Base-by-base conservation (phyloP, 2,329 filamentous ascomycete species). In the Arthrobotrys pseudoclavata region DNA sequence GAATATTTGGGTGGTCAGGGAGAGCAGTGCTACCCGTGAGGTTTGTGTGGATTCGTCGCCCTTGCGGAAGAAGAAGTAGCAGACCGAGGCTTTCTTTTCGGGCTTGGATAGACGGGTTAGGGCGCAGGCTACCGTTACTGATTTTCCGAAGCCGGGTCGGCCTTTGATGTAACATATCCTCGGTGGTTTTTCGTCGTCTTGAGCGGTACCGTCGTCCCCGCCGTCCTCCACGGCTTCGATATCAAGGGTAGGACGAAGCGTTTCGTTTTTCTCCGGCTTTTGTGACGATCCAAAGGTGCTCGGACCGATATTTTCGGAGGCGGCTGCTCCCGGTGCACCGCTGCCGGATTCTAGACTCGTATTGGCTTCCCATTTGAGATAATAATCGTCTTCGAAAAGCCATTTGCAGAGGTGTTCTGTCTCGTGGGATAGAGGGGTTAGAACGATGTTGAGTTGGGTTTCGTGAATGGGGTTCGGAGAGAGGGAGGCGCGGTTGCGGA, bases 1-100 rank as follows among this genome's bases (percentile, higher is more conserved):
- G 47, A 77, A 77, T 22, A 77, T 48, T 53, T 77, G 74, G 18
- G 37, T 45, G 3, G 74, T 45, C 0, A 77, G 15, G 0, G 74
- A 77, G n/a, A 45, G 3, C 2, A 77, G 47, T 3, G 74, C 74
- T 22, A 67, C 50, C 26, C 67, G 42, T 10, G 74, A 22, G 3
- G 40, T 68, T 24, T 77, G 67, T 9, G 74, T 77, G 22, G 74
- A 48, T 20, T 77, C 74, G 29, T 77, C 74, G 20, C 74, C 74
- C n/a, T 77, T 71, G 15, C 61, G 71, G 62, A 77, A 77, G 37
- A 77, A 77, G 20, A 77, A 77, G 34, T 77, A 77, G 24, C 74
- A 77, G 26, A 77, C 67, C 1, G 74, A 67, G 7, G 22, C 52
- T 47, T 77, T 77, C 22, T 53, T 55, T n/a, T 77, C 74, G 4